phyloP scores from a whole-genome alignment of 208 protist genomes.

The Blechomonas ayalai region DNA sequence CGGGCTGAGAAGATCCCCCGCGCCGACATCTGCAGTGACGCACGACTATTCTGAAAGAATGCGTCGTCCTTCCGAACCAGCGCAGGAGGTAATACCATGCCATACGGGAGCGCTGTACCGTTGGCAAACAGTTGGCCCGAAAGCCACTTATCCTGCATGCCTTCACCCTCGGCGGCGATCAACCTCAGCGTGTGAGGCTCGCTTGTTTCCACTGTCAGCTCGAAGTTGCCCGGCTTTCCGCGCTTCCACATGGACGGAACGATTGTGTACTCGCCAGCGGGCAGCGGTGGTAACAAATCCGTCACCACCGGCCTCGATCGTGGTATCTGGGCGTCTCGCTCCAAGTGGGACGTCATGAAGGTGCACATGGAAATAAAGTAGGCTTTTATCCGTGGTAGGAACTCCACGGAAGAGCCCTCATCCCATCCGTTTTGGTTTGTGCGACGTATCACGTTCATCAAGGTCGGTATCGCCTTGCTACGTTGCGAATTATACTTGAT shows the following conservation, averaged over 20 bases:
- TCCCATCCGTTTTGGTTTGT: conserved; percentile 11
- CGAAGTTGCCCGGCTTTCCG: conserved; percentile 43
- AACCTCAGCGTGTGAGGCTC: conserved; percentile 37
- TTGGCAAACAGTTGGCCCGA: conserved; percentile 22
- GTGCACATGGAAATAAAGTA: conserved; percentile 21
- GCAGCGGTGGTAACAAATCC: conserved; percentile 25
- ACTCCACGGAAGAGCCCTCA: conserved; percentile 1
- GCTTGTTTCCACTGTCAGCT: conserved; percentile 57
- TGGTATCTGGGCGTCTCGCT: conserved; percentile 16
- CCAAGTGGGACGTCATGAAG: conserved; percentile 30
- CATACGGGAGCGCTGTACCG: conserved; percentile 7
- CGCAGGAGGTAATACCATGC: conserved; percentile 7
- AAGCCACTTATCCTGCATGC: conserved; percentile 29
- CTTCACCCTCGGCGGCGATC: conserved; percentile 12
- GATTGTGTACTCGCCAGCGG: conserved; percentile 65
- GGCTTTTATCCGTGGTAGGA: conserved; percentile 2
- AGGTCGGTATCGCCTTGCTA: conserved; percentile 24
- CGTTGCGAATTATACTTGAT: conserved; percentile 32
- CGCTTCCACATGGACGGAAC: conserved; percentile 53
- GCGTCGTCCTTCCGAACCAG: conserved; percentile 25
- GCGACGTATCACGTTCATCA: conserved; percentile 28
- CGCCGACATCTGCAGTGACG: conserved; percentile 21
- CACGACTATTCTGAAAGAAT: conserved; percentile 59
- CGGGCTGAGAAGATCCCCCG: conserved; percentile 30
- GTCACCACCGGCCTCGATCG: conserved; percentile 27